phyloP scores from a whole-genome alignment of 2,329 filamentous ascomycete genomes.

The Pleomassaria siparia region DNA sequence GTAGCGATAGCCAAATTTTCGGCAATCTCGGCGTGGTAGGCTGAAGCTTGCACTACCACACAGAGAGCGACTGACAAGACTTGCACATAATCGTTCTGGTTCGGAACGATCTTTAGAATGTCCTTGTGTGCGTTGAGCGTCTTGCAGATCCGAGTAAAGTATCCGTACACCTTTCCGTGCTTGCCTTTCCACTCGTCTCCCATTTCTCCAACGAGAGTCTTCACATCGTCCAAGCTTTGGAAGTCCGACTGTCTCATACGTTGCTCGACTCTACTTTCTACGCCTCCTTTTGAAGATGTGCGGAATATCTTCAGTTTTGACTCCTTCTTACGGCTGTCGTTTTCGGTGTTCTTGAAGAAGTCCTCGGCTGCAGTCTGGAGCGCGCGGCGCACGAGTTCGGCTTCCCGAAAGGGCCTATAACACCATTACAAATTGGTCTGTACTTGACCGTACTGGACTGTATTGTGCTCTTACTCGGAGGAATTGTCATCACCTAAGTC shows the following conservation, averaged over 20 bases:
- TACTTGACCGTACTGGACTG: not conserved
- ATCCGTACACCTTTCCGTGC: constrained; percentile 1
- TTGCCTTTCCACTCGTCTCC: constrained; percentile 1
- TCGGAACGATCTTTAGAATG: not conserved
- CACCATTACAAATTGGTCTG: not conserved
- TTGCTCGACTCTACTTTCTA: not conserved
- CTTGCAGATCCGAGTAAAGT: not conserved
- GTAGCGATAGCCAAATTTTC: not conserved
- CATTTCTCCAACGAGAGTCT: not conserved
- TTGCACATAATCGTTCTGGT: not conserved
- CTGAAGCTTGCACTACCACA: constrained; percentile 1
- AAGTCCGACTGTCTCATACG: not conserved
- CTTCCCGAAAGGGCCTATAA: not conserved
- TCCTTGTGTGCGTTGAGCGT: not conserved
- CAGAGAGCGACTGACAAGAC: not conserved
- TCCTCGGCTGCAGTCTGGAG: not conserved
- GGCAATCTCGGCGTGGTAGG: not conserved
- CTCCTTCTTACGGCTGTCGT: not conserved
- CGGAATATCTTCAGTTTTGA: not conserved
- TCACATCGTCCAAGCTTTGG: not conserved
- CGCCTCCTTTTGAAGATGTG: not conserved
- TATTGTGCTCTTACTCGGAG: not conserved
- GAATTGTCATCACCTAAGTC: not conserved
- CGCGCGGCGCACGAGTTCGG: not conserved
- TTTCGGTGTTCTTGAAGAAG: not conserved